A percentile compares a stretch with the other conserved stretches of the same genome.
Evolutionary conservation across 768 basidiomycete genomes (phyloP).

Genomic region (Agrocybe praecox): DNA sequence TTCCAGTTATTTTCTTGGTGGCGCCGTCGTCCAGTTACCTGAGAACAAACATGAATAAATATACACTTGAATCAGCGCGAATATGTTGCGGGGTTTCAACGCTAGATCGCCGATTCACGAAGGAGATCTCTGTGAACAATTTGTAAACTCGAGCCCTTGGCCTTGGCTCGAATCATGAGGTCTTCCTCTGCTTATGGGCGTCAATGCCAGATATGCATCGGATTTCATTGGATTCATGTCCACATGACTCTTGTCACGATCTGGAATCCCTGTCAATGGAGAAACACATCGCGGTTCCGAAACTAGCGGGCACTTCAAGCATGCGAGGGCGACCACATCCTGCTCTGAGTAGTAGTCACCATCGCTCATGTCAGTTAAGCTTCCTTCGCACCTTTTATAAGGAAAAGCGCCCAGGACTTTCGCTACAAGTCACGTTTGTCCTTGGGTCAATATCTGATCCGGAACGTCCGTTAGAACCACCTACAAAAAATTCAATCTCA

Average conservation of each 20-base stretch:
- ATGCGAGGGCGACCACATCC: background rate
- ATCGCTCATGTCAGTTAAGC: conserved; percentile 23
- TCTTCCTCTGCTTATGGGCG: conserved; percentile 12
- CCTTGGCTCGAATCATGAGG: conserved; percentile 12
- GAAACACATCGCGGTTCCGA: conserved; percentile 26
- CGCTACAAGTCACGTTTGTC: background rate
- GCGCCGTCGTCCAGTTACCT: conserved; percentile 22
- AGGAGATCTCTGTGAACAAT: conserved; percentile 14
- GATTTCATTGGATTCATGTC: background rate
- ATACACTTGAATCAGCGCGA: conserved; percentile 28
- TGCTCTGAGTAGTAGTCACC: conserved; percentile 14
- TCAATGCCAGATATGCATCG: conserved; percentile 8
- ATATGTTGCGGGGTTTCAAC: conserved; percentile 21
- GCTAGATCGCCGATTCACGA: conserved; percentile 7
- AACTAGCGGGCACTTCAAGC: conserved; percentile 21
- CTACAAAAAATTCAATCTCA: too few species aligned
- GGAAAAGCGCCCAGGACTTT: background rate
- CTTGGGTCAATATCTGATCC: background rate
- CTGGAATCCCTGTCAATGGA: conserved; percentile 9
- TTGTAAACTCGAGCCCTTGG: conserved; percentile 4
- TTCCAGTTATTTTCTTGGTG: conserved; percentile 32
- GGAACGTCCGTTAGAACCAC: background rate
- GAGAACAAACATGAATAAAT: conserved; percentile 22
- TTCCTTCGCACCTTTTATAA: conserved; percentile 8
- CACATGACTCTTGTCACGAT: conserved; percentile 6